Evolutionary conservation across 23 red algal species (phyloP).

Genomic region (Cyanidioschyzon merolae): DNA sequence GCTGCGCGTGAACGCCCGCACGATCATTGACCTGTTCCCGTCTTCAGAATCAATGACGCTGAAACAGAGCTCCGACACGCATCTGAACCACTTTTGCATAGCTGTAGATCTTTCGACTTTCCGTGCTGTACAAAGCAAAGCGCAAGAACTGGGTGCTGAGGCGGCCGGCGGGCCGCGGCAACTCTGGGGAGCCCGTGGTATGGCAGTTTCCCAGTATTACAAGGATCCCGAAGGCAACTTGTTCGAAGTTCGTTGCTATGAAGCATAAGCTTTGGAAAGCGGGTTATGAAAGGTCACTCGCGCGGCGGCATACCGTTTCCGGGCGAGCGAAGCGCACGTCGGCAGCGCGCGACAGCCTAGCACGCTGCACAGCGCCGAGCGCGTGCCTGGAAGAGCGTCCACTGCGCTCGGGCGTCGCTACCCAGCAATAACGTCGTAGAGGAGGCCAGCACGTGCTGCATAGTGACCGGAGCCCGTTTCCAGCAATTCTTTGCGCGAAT

Average conservation of each 20-base stretch:
- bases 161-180: conserved; percentile 23
- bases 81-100: conserved; percentile 58
- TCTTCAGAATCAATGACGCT: not conserved
- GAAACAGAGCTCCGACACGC: not conserved
- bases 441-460: too few relatives aligned
- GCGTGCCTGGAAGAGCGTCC: too few relatives aligned
- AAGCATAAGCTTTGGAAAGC: not conserved
- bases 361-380: too few relatives aligned
- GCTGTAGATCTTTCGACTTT: not conserved
- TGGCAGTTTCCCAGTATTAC: conserved; percentile 47
- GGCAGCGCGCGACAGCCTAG: too few relatives aligned
- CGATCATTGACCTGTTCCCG: conserved; percentile 82
- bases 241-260: conserved; percentile 72
- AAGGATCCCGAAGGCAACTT: conserved; percentile 65
- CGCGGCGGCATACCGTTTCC: too few relatives aligned
- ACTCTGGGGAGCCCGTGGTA: conserved; percentile 60
- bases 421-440: too few relatives aligned
- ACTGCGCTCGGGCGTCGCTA: too few relatives aligned
- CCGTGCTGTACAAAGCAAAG: not conserved
- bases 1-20: conserved; percentile 38
- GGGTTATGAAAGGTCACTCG: not conserved
- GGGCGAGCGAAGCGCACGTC: too few relatives aligned
- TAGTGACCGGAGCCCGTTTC: too few relatives aligned
- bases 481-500: too few relatives aligned
- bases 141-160: not conserved